Conservation (phyloP, 768 basidiomycete species). For the Imleria badia region DNA sequence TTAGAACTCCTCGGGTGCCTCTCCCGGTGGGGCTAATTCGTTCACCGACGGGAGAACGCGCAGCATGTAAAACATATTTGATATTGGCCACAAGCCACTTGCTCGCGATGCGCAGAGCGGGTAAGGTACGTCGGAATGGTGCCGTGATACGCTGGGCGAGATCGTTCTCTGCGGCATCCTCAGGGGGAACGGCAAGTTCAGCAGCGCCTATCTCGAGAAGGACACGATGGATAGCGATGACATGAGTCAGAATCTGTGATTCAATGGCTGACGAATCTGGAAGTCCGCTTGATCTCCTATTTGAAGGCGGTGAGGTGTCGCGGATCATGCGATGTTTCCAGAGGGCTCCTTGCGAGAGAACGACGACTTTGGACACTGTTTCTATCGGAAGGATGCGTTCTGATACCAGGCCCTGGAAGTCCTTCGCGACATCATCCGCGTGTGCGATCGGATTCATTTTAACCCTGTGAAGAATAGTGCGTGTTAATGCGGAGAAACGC, state of each 20-base stretch:
- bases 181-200: slow-evolving; percentile 56
- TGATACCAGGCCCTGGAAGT: slow-evolving; percentile 61
- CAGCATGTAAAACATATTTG: slow-evolving; percentile 57
- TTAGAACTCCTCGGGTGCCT: slow-evolving; percentile 24
- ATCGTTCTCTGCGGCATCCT: slow-evolving; percentile 55
- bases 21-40: slow-evolving; percentile 8
- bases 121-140: slow-evolving; percentile 79
- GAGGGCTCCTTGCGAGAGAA: slow-evolving; percentile 75
- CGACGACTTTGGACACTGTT: slow-evolving; percentile 69
- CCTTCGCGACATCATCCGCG: slow-evolving; percentile 47
- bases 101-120: slow-evolving; percentile 80
- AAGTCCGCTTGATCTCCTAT: slow-evolving; percentile 25
- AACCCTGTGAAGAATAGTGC: slow-evolving; percentile 6
- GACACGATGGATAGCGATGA: slow-evolving; percentile 61
- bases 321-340: slow-evolving; percentile 84
- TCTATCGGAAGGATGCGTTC: slow-evolving; percentile 74
- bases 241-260: slow-evolving; percentile 62
- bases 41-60: slow-evolving; percentile 29
- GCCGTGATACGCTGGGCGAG: slow-evolving; percentile 85
- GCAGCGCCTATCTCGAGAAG: slow-evolving; percentile 65
- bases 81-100: slow-evolving; percentile 87
- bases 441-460: slow-evolving; percentile 51
- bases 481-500: slow-evolving; percentile 1
- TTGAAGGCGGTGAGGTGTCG: slow-evolving; percentile 35
- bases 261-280: slow-evolving; percentile 47